Evolutionary conservation across 257 asterid species (phyloP).

Genomic region (Solanum tarapatanum): DNA sequence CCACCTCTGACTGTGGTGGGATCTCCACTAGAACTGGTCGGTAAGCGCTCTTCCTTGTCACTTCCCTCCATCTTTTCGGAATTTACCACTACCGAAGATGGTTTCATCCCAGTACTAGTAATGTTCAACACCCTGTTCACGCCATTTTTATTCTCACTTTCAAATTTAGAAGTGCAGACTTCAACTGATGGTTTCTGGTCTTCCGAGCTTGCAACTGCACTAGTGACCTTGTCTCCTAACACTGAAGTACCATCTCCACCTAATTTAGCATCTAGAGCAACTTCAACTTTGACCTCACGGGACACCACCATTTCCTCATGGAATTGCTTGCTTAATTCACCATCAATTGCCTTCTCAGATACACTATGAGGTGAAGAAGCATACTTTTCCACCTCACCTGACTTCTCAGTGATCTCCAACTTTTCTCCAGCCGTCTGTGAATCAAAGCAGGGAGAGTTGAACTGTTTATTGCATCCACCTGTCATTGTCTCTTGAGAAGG

Average conservation of each 20-base stretch:
- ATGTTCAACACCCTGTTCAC: conserved; percentile 12
- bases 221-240: conserved; percentile 10
- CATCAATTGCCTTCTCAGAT: conserved; percentile 16
- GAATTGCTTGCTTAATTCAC: conserved; percentile 10
- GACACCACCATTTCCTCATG: conserved; percentile 16
- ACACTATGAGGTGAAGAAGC: conserved; percentile 9
- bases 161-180: conserved; percentile 8
- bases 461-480: conserved; percentile 11
- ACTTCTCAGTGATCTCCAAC: conserved; percentile 17
- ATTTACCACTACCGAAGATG: conserved; percentile 1
- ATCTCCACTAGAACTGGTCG: conserved; percentile 4
- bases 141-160: conserved; percentile 8
- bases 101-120: conserved; percentile 5
- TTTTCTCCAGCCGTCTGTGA: conserved; percentile 14
- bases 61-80: conserved; percentile 15
- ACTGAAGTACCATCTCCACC: conserved; percentile 2
- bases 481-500: conserved; percentile 18
- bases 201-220: conserved; percentile 4
- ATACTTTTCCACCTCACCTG: conserved; percentile 16
- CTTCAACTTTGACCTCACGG: conserved; percentile 5
- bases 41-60: conserved; percentile 8
- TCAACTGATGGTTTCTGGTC: conserved; percentile 15
- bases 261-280: conserved; percentile 8
- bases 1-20: conserved; percentile 14
- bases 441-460: conserved; percentile 9